Evolutionary conservation across 2,329 filamentous ascomycete genomes (phyloP), one percentile per base, ranked within the genome.

Genomic region (Colletotrichum orbiculare): DNA sequence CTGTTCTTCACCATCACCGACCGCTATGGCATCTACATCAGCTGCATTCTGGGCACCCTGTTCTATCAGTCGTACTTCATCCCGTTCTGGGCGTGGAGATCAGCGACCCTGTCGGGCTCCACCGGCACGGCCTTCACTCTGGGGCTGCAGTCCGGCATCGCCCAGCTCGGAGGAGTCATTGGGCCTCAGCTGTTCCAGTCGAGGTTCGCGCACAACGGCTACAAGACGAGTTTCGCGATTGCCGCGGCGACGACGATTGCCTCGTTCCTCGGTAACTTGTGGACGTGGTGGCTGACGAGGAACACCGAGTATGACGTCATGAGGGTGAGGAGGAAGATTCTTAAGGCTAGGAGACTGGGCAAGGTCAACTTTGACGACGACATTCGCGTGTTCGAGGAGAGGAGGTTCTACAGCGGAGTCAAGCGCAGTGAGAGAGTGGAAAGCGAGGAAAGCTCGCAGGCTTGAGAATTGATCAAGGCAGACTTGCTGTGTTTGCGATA

Each of bases 71-170:
- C 74, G 4, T 81, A 79, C 60, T 81, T 82, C 62, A 79, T 83
- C 12, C 77, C 80, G 0, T 81, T 82, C 67, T 83, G 79, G 80
- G 76, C 76, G 33, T 82, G 78, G 79, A 74, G 79, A 45, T 80
- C 79, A 4, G 76, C 78, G 3, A 79, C 78, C 9, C 70, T 82
- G 1, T 69, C 71, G 1, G 79, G 81, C 2, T 76, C 75, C 6
- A 83, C 81, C 0, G 81, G 79, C 10, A 79, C 80, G 0, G 80
- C 80, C 0, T 82, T 83, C 59, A 79, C 79, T 0, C 71, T 82
- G 2, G 80, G 77, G 0, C 71, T 83, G 9, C 80, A 82, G 64
- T 77, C 75, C 1, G 77, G 76, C 5, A 73, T 82, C 7, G 80
- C 76, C 0, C 81, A 82, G 69, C 72, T 82, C 1, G 81, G 81